A percentile compares a stretch with the other conserved stretches of the same genome.
Evolutionary conservation across 305 asterid genomes (phyloP).

Genomic region (Ruellia speciosa): DNA sequence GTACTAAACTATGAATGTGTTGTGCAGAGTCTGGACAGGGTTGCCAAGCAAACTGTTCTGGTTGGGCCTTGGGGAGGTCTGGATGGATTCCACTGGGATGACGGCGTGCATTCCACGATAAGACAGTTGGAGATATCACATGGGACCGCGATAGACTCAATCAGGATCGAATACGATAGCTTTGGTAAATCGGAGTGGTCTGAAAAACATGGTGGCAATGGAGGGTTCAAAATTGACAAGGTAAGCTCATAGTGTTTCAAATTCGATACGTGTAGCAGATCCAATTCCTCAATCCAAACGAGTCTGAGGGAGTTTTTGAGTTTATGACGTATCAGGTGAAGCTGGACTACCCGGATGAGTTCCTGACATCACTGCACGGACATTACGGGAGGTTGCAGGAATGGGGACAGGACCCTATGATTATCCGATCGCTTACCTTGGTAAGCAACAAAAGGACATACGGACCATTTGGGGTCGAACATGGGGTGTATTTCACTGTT

Average conservation of each 20-base stretch:
- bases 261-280: neutral
- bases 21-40: conserved; percentile 32
- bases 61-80: conserved; percentile 88
- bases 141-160: conserved; percentile 54
- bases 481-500: conserved; percentile 49
- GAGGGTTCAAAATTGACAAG: conserved; percentile 49
- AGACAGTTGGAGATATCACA: conserved; percentile 57
- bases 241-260: conserved; percentile 21
- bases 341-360: conserved; percentile 64
- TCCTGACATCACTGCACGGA: conserved; percentile 51
- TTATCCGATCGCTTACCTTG: conserved; percentile 53
- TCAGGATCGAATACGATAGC: conserved; percentile 53
- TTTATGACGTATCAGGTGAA: conserved; percentile 31
- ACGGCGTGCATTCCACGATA: conserved; percentile 49
- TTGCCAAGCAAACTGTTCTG: conserved; percentile 30
- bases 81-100: conserved; percentile 68
- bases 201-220: conserved; percentile 65
- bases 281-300: too few species aligned
- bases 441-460: conserved; percentile 48
- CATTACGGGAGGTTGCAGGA: conserved; percentile 50
- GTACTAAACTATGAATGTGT: neutral
- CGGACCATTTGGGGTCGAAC: conserved; percentile 63
- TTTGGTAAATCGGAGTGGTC: conserved; percentile 62
- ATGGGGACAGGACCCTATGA: conserved; percentile 45
- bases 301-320: neutral